Base-by-base conservation (phyloP, 805 yeast species). In the Ogataea ganodermae region DNA sequence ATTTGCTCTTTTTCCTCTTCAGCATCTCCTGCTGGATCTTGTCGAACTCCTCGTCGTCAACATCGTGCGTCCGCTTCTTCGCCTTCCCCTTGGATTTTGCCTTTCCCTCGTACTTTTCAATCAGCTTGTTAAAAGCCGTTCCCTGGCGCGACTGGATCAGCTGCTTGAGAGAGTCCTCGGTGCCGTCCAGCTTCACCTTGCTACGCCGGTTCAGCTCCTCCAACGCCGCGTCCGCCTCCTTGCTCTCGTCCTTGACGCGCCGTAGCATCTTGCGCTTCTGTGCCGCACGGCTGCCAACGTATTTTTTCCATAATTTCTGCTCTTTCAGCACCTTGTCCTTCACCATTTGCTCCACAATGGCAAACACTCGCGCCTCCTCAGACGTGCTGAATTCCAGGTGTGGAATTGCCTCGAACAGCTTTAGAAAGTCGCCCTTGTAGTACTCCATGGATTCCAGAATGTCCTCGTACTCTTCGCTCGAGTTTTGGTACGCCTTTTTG, bases 401-500 rank as follows among this genome's bases (percentile, higher is more conserved):
- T 8, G 94, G 86, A 3, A 90, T 83, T 27, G 74, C 72, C 61
- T 89, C 96, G 60, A 89, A 86, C 5, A 89, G 68, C 42, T 72
- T 71, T 38, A 83, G 70, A 57, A 89, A 79, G 57, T 87, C 88
- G 4, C 96, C 96, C 18, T 58, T 46, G 39, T 46, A 50, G 55
- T 72, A 78, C 7, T 71, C 64, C 68, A 84, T 84, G 41, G 76
- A 72, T 38, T 78, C 76, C 35, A 80, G 48, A n/a, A 90, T 74
- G 59, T 90, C 96, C 3, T 68, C 69, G 38, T 58, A 62, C 53
- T 84, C 90, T 54, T 83, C 87, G 4, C 57, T 58, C n/a, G 83
- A 74, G 3, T 72, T 76, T 56, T 84, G 89, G 59, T 89, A 89
- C 41, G 70, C 75, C 23, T 59, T 51, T 53, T 77, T 79, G 63